Base-by-base conservation (phyloP, 2,329 filamentous ascomycete species). In the Biscogniauxia mediterranea region DNA sequence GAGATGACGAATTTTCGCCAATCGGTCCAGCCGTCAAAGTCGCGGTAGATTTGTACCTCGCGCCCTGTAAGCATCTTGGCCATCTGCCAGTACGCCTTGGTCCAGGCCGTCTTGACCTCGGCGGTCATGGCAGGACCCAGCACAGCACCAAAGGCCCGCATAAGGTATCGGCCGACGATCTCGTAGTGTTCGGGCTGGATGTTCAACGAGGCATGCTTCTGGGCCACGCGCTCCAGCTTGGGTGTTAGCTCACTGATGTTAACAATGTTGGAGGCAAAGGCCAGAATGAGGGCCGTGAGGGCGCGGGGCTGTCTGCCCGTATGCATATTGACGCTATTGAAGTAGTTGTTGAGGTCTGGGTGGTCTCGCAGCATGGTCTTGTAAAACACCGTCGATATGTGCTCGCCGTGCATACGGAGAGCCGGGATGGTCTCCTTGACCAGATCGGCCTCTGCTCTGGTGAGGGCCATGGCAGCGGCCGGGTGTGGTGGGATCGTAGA, bases 351-450 rank as follows among this genome's bases (percentile, higher is more conserved):
- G 32, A 93, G 83, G 52, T 86, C 82, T 0, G 89, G 89, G 62
- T 91, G 81, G 49, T 85, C 85, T 11, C 73, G 72, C 23, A 93
- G 79, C 80, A 93, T 85, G 70, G 85, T 87, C 63, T 80, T 80
- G 80, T 93, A 93, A 79, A 93, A 92, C 66, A 83, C 81, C n/a
- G 81, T 81, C 5, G 89, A 88, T 73, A 93, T 90, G 64, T 81
- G 80, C 64, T 83, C 81, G 71, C 90, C 90, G 71, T 92, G 85
- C 63, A 88, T 80, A 21, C 82, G 82, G 2, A 93, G 81, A 38
- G 88, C 82, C 1, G 90, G 90, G 61, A 91, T 85, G 5, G 90
- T 92, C 56, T 86, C 81, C 74, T 87, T 88, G 75, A 93, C 86
- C 70, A 89, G 82, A 56, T 82, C 77, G 60, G 84, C 80, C 77